A percentile compares a stretch with the other conserved stretches of the same genome.
phyloP scores from a whole-genome alignment of 2,329 filamentous ascomycete genomes.

The Colletotrichum gloeosporioides region DNA sequence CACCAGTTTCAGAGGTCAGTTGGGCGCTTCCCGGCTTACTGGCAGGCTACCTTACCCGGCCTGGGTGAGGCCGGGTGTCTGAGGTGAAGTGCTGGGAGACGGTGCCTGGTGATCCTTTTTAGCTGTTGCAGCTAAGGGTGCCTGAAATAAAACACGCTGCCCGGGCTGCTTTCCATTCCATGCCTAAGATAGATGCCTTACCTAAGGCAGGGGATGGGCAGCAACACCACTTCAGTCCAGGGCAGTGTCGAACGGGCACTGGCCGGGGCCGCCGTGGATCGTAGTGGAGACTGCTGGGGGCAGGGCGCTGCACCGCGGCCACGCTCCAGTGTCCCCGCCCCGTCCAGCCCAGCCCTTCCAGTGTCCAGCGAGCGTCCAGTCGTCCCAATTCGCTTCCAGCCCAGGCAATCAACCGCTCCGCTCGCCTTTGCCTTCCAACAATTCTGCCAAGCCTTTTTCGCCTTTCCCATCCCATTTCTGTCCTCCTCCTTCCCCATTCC shows the following conservation, averaged over 20 bases:
- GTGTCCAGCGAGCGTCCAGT: background rate
- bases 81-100: background rate
- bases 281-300: background rate
- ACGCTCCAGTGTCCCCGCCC: background rate
- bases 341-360: background rate
- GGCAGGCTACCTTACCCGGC: background rate
- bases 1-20: background rate
- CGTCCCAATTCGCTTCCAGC: background rate
- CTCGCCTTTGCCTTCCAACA: background rate
- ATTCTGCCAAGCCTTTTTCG: background rate
- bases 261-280: background rate
- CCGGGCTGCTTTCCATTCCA: background rate
- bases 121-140: background rate
- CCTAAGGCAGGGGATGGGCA: background rate
- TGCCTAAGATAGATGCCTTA: background rate
- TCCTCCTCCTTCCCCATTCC: background rate
- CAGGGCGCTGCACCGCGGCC: background rate
- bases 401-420: background rate
- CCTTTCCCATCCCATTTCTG: slow-evolving; percentile 4
- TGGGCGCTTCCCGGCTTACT: background rate
- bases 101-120: background rate
- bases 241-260: background rate
- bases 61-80: background rate
- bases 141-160: background rate
- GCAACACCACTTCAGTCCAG: background rate